A percentile compares a stretch with the other conserved stretches of the same genome.
Conservation (phyloP, 1,284 basidiomycete species). For the Porogramme epimiltina region DNA sequence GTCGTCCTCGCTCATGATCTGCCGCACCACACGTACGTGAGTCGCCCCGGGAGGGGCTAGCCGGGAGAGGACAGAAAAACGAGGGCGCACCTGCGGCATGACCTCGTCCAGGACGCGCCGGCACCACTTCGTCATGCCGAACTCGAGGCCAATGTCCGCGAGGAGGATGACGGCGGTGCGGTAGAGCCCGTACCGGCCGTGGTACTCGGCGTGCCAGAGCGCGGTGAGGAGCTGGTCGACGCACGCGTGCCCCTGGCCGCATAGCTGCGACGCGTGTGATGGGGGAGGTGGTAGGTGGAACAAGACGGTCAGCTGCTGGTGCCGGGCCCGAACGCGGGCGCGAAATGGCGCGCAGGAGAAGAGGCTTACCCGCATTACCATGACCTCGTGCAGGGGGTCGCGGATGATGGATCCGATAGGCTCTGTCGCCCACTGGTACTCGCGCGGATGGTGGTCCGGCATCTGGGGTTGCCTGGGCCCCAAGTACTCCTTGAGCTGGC, state of each 20-base stretch:
- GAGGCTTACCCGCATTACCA: slow-evolving; percentile 58
- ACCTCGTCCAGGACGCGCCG: slow-evolving; percentile 69
- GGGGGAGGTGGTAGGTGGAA: too few relatives aligned
- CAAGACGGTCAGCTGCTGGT: too few relatives aligned
- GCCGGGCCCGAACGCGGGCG: slow-evolving; percentile 13
- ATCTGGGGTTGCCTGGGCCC: slow-evolving; percentile 54
- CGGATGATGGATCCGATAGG: slow-evolving; percentile 51
- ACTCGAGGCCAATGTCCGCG: slow-evolving; percentile 75
- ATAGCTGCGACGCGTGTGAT: slow-evolving; percentile 31
- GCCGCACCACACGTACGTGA: background rate
- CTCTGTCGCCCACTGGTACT: slow-evolving; percentile 46
- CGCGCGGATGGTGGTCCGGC: slow-evolving; percentile 47
- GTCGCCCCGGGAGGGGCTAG: background rate
- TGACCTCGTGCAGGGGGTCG: slow-evolving; percentile 61
- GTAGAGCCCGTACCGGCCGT: slow-evolving; percentile 66
- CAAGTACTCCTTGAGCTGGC: slow-evolving; percentile 64
- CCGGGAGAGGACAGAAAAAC: background rate
- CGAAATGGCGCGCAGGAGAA: slow-evolving; percentile 9
- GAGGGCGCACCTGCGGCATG: slow-evolving; percentile 66
- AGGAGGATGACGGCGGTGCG: slow-evolving; percentile 67
- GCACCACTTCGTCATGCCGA: slow-evolving; percentile 69
- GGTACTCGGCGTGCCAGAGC: slow-evolving; percentile 79
- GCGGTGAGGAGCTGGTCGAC: slow-evolving; percentile 69
- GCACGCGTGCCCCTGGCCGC: slow-evolving; percentile 59
- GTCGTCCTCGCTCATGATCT: slow-evolving; percentile 74